Percentiles rank a stretch among this genome's conserved stretches.
These are phyloP conservation scores for Pythium insidiosum DNA, from an alignment of 352 stramenopile species.

Conservation along the genomic window DNA sequence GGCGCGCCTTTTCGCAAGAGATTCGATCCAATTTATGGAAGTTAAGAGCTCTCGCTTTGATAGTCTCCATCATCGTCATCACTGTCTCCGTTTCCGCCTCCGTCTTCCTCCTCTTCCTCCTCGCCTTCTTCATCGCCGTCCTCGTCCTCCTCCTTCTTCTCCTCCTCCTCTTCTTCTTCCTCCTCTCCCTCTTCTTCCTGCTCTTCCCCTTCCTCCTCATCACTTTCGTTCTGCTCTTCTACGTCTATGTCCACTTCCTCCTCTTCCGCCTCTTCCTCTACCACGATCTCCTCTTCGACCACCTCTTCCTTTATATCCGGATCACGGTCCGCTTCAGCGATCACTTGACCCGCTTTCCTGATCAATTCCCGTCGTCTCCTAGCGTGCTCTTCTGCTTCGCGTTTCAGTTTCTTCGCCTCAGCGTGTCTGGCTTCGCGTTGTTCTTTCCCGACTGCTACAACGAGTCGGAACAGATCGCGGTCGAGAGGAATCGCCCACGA, in stretches of 20 bases:
- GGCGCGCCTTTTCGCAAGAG: too few species aligned
- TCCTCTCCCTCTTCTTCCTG: neutral
- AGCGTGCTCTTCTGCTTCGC: neutral
- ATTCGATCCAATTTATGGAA: too few species aligned
- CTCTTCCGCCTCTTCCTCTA: constrained; percentile 1
- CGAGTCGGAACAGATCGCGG: too few species aligned
- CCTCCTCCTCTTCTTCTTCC: neutral
- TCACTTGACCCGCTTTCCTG: too few species aligned
- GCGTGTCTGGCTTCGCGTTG: neutral
- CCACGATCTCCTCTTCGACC: neutral
- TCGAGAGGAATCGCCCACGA: constrained; percentile 8
- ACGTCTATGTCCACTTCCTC: neutral
- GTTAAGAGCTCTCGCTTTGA: too few species aligned
- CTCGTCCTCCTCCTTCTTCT: neutral
- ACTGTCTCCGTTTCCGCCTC: too few species aligned
- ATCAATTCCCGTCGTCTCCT: too few species aligned
- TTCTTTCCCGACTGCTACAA: too few species aligned
- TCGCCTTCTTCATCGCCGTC: neutral
- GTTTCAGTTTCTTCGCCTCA: neutral
- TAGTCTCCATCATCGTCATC: too few species aligned
- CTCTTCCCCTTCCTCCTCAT: neutral
- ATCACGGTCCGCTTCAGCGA: too few species aligned
- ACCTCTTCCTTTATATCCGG: neutral
- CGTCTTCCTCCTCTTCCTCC: neutral
- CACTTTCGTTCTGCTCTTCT: neutral